Conservation (phyloP, 257 asterid genomes). For the Nicotiana tabacum region DNA sequence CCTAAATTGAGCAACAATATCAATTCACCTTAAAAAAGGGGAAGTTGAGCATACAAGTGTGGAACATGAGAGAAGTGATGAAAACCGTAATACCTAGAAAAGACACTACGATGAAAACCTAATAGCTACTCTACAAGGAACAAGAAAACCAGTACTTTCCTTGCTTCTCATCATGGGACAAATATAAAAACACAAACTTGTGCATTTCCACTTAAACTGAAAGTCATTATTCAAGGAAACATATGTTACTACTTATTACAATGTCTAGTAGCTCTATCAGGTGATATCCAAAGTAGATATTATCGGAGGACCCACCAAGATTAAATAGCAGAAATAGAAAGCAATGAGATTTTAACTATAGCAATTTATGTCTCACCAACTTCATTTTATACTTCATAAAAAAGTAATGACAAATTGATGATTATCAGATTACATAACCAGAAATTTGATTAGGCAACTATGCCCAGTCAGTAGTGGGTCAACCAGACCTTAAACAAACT, state of each 20-base stretch:
- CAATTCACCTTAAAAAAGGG: not conserved
- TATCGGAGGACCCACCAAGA: not conserved
- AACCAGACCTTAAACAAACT: not conserved
- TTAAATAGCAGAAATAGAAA: not conserved
- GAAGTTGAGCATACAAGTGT: not conserved
- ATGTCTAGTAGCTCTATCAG: not conserved
- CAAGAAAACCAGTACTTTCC: slow-evolving; percentile 1
- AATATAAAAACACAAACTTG: not conserved
- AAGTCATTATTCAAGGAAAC: not conserved
- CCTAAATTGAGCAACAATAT: slow-evolving; percentile 38
- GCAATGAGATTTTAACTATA: not conserved
- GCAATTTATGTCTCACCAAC: not conserved
- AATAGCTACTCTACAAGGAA: not conserved
- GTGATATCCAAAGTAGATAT: not conserved
- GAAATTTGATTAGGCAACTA: not conserved
- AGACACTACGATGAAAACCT: not conserved
- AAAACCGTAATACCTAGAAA: not conserved
- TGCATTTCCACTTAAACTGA: not conserved
- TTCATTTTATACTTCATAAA: not conserved
- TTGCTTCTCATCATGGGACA: not conserved
- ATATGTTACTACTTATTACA: not conserved
- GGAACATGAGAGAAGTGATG: not conserved
- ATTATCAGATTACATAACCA: not conserved
- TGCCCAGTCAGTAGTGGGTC: not conserved
- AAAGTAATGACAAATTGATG: not conserved